Percentiles rank a stretch among this genome's conserved stretches.
Conservation (phyloP, 176 grass and related monocot genomes). For the Secale cereale region DNA sequence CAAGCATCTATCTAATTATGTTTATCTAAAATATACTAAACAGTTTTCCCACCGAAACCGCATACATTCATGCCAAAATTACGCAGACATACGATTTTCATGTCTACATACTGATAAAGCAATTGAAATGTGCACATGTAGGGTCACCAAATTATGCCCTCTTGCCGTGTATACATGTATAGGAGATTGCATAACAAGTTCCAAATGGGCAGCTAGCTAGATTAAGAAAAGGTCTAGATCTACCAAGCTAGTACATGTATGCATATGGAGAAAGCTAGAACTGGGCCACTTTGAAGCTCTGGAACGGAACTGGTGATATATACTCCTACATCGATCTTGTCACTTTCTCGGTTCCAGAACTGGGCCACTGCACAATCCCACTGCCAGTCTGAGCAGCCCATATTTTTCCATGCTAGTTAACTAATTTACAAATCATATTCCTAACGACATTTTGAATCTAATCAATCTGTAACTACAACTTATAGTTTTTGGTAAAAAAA, state of each 20-base stretch:
- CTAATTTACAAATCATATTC: no score
- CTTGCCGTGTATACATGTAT: background rate
- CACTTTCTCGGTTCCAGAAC: conserved; percentile 31
- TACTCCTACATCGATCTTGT: background rate
- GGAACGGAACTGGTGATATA: background rate
- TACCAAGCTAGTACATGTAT: background rate
- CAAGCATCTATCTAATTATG: background rate
- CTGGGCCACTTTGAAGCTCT: background rate
- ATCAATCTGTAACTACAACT: background rate
- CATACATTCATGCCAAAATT: no score
- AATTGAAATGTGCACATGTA: background rate
- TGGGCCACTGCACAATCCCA: background rate
- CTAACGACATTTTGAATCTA: background rate
- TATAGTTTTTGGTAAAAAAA: background rate
- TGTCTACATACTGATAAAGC: background rate
- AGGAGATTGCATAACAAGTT: background rate
- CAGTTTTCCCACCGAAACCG: no score
- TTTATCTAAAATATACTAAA: no score
- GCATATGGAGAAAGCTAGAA: background rate
- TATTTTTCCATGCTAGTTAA: background rate
- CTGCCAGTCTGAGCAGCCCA: background rate
- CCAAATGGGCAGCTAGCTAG: background rate
- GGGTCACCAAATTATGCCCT: background rate
- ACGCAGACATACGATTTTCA: no score
- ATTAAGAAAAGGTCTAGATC: conserved; percentile 8